Evolutionary conservation across 768 basidiomycete genomes (phyloP), one percentile per base, ranked within the genome.

Genomic region (Xerocomus spinulosus): DNA sequence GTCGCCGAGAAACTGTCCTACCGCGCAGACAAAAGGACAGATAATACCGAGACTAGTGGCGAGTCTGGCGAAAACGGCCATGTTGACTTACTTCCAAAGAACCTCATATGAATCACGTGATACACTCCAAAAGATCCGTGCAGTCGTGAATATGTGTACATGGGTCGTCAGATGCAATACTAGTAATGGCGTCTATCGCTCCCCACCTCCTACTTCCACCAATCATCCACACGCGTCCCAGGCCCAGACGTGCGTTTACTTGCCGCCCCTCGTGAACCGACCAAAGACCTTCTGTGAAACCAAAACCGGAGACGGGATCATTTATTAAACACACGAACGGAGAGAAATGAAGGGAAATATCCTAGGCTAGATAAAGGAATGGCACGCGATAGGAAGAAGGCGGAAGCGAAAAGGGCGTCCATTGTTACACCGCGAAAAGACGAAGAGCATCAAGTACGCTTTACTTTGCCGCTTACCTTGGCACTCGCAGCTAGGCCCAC

Each of bases 401-500:
- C n/a, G 13, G 15, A 25, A 25, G 26, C 24, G 15, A 17, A 25
- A n/a, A 40, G 1, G 25, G 9, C 24, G 17, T 42, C 29, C n/a
- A 33, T 23, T 24, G 46, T 39, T 21, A 39, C 28, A 23, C 37
- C 44, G 33, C 41, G 14, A 28, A 32, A 39, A 9, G 28, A 42
- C 37, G 18, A 14, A 49, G 44, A 36, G 15, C 36, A 42, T 64
- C 46, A 68, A 50, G 18, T 23, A 8, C 30, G 26, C 37, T 50
- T 54, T 21, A 40, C 42, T 33, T 37, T 44, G 44, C 23, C 42
- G 49, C 64, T 53, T 56, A 66, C 64, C 64, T 66, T 66, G n/a
- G 58, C 66, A 30, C 59, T 65, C 30, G 59, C 64, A 44, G 62
- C 44, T 7, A 68, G 45, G 46, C 57, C 58, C 49, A 61, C 67